Percentiles rank a stretch among this genome's conserved stretches.
These are phyloP conservation scores for Lupinus albus DNA, from an alignment of 306 rosid genomes.

Conservation along the genomic window DNA sequence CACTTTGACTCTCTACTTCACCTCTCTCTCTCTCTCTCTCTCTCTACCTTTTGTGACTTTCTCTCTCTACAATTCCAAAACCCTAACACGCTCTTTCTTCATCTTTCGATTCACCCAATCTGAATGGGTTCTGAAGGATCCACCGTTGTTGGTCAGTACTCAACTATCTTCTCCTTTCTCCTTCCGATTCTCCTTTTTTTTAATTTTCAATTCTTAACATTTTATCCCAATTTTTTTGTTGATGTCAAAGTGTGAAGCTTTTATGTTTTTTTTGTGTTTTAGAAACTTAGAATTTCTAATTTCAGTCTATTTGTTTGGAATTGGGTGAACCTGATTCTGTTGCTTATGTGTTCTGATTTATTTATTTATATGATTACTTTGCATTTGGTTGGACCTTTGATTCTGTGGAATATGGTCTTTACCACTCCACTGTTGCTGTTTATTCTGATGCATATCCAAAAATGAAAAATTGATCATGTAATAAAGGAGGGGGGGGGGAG, in stretches of 20 bases:
- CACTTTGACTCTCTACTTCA: slow-evolving; percentile 35
- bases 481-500: not conserved
- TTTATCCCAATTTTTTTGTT: not conserved
- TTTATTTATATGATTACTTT: not conserved
- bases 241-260: slow-evolving; percentile 3
- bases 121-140: slow-evolving; percentile 82
- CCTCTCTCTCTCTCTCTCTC: slow-evolving; percentile 13
- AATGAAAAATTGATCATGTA: not conserved
- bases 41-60: slow-evolving; percentile 10
- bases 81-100: slow-evolving; percentile 37
- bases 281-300: slow-evolving; percentile 14
- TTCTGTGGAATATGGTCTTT: not conserved
- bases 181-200: not conserved
- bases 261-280: slow-evolving; percentile 5
- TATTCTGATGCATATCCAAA: not conserved
- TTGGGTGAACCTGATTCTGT: not conserved
- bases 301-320: not conserved
- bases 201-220: too few relatives aligned
- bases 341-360: not conserved
- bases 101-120: slow-evolving; percentile 36
- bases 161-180: not conserved
- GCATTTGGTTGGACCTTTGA: slow-evolving; percentile 27
- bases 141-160: slow-evolving; percentile 71
- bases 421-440: slow-evolving; percentile 4
- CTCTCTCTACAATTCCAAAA: slow-evolving; percentile 47